Evolutionary conservation across 139 green algal species (phyloP), one percentile per base, ranked within the genome.

Genomic region (Tetradesmus lagerheimii): DNA sequence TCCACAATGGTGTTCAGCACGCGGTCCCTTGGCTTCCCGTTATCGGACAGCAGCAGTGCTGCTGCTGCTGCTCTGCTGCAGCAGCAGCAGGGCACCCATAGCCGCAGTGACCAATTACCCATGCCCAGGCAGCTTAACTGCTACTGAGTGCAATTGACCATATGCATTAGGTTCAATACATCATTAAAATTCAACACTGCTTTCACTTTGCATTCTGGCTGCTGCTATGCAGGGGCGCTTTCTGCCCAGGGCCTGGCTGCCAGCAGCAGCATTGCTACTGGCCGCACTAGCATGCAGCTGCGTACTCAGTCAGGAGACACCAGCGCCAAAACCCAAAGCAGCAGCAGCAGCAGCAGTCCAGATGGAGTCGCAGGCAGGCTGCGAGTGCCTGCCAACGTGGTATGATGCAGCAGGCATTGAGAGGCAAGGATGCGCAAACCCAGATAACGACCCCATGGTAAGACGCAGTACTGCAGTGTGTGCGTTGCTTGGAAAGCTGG

Each of bases 361-460:
- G 15, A 57, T 41, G 31, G 57, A 16, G 5, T 79, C 84, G 39
- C 84, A 89, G 64, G 84, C 84, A 5, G 64, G 84, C 37, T 89
- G 84, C 27, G 27, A 20, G 14, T 89, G 84, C 39, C 25, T 89
- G 2, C 6, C 84, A 11, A 57, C 25, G 0, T 89, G 84, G 84
- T 35, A 64, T 25, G 64, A 67, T n/a, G 66, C n/a, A 4, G 38
- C 39, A 35, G 84, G 64, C 38, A 43, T 29, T 5, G 27, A 16
- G 18, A 57, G 50, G 37, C 23, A 35, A 34, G 66, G 66, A 27
- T 89, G 84, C 66, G 84, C 84, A 39, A 89, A 89, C 64, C 84
- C 84, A 25, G 43, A 89, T 45, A 39, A 43, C 27, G 84, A 89
- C 66, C 84, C 84, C 3, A 25, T 82, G 84, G 80, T 86, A n/a